Conservation (phyloP, 1,284 basidiomycete genomes). For the Leccinum fuscescens region DNA sequence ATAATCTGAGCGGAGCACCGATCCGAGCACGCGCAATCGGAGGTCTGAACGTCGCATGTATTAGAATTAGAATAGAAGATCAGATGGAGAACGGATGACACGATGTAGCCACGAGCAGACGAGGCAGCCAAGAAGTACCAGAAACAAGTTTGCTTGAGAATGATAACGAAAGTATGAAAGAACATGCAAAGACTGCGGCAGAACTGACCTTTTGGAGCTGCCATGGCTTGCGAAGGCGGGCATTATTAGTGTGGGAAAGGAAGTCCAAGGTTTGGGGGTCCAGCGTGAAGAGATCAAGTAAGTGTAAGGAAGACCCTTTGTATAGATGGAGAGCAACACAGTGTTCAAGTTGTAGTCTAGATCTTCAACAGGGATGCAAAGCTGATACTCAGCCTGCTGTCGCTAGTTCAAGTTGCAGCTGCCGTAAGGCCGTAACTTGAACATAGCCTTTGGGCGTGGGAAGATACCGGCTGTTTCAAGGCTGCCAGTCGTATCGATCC, state of each 20-base stretch:
- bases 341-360: too few relatives aligned
- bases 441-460: constrained; percentile 4
- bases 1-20: not conserved
- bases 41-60: not conserved
- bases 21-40: not conserved
- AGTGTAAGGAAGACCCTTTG: not conserved
- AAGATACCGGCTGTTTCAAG: constrained; percentile 1
- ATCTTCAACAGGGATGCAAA: not conserved
- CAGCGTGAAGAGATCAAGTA: not conserved
- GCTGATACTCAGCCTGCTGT: too few relatives aligned
- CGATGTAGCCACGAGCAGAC: constrained; percentile 8
- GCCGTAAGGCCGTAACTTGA: not conserved
- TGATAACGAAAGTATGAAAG: constrained; percentile 14
- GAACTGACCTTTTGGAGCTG: not conserved
- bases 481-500: constrained; percentile 28
- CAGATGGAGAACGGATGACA: not conserved
- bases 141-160: not conserved
- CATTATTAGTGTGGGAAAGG: not conserved
- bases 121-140: constrained; percentile 19
- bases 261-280: not conserved
- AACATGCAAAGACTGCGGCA: constrained; percentile 5
- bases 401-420: not conserved
- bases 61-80: not conserved
- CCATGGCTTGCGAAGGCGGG: not conserved
- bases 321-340: not conserved